Conservation (phyloP, 352 stramenopile species). For the Globisporangium abappressorium region DNA sequence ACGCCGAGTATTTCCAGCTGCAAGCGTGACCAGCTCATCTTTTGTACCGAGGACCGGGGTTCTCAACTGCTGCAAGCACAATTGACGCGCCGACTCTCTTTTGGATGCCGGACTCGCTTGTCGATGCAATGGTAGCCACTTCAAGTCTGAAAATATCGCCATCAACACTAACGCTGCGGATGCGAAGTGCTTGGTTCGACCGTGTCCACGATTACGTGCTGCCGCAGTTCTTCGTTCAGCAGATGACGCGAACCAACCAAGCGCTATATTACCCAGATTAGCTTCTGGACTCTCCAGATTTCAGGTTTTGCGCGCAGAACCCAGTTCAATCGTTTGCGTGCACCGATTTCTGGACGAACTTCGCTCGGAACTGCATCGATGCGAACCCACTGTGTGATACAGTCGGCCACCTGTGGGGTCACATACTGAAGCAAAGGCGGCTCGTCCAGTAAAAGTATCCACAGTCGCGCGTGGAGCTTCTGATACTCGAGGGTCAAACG, state of each 20-base stretch:
- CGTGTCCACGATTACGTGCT: constrained; percentile 20
- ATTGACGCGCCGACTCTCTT: neutral
- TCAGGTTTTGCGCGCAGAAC: constrained; percentile 8
- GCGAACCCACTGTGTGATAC: constrained; percentile 7
- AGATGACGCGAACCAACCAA: constrained; percentile 12
- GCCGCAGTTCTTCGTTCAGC: constrained; percentile 20
- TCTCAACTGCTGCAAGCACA: neutral
- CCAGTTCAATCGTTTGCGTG: constrained; percentile 9
- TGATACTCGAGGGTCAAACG: constrained; percentile 22
- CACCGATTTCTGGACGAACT: constrained; percentile 72
- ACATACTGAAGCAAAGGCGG: constrained; percentile 3
- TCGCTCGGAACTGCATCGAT: constrained; percentile 21
- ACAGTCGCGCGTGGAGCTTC: constrained; percentile 12
- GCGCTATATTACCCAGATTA: constrained; percentile 15
- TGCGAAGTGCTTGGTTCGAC: constrained; percentile 15
- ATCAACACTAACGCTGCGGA: neutral
- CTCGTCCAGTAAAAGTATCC: constrained; percentile 8
- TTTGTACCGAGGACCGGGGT: constrained; percentile 11
- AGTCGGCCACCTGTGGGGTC: constrained; percentile 8
- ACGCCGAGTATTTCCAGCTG: constrained; percentile 15
- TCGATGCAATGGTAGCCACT: neutral
- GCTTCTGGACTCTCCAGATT: neutral
- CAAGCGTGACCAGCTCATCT: constrained; percentile 13
- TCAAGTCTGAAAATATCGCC: neutral
- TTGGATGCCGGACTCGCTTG: constrained; percentile 8